phyloP scores from a whole-genome alignment of 768 basidiomycete genomes.

The Rubroboletus pulcherrimus region DNA sequence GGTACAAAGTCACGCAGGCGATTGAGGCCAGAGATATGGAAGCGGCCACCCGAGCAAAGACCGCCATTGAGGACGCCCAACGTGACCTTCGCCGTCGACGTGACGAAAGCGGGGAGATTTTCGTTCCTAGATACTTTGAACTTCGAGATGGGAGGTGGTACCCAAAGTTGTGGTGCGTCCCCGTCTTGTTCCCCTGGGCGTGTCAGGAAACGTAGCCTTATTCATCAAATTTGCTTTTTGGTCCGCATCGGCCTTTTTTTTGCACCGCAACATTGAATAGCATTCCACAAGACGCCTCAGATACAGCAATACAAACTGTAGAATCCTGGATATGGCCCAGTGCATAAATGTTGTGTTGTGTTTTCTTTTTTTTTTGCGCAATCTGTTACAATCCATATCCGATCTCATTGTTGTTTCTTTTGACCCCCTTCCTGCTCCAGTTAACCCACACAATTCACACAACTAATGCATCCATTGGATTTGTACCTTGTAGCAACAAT shows the following conservation, averaged over 20 bases:
- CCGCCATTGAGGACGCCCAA: slow-evolving; percentile 87
- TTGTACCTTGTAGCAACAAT: slow-evolving; percentile 39
- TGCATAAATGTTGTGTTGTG: slow-evolving; percentile 7
- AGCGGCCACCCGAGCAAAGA: slow-evolving; percentile 87
- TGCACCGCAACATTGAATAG: slow-evolving; percentile 35
- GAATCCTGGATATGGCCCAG: slow-evolving; percentile 74
- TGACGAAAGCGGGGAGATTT: slow-evolving; percentile 68
- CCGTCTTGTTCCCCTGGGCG: too few species aligned
- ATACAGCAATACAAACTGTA: slow-evolving; percentile 61
- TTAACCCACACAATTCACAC: slow-evolving; percentile 24
- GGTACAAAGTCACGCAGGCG: slow-evolving; percentile 80
- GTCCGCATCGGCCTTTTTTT: too few species aligned
- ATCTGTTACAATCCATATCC: slow-evolving; percentile 19
- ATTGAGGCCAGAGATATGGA: slow-evolving; percentile 91
- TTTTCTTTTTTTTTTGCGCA: neutral
- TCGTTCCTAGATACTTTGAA: slow-evolving; percentile 81
- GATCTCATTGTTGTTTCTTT: slow-evolving; percentile 1
- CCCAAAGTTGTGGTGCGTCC: slow-evolving; percentile 69
- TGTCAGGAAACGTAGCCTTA: too few species aligned
- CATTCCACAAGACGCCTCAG: slow-evolving; percentile 60
- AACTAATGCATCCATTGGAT: slow-evolving; percentile 36
- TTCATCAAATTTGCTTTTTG: too few species aligned
- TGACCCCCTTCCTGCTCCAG: slow-evolving; percentile 5
- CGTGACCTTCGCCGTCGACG: slow-evolving; percentile 70
- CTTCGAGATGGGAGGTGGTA: slow-evolving; percentile 74